Conservation (phyloP, 495 filamentous ascomycete genomes). For the Cetradonia linearis region DNA sequence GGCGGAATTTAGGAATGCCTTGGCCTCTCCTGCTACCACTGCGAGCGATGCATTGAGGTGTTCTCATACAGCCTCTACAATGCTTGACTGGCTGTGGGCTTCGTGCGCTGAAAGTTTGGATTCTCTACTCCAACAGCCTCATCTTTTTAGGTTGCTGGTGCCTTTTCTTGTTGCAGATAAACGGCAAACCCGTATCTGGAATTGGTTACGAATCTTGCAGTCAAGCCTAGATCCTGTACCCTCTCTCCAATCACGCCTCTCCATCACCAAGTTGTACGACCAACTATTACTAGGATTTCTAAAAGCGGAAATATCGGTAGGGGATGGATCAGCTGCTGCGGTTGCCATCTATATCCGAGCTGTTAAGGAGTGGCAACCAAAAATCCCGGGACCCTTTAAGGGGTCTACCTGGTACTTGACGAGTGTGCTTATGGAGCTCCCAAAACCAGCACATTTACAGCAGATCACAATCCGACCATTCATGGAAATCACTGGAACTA, state of each 20-base stretch:
- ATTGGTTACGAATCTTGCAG: constrained; percentile 30
- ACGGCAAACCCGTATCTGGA: constrained; percentile 34
- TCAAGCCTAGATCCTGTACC: background rate
- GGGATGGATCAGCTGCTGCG: constrained; percentile 14
- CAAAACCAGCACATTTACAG: background rate
- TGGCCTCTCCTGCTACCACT: constrained; percentile 23
- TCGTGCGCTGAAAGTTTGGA: constrained; percentile 35
- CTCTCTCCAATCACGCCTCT: background rate
- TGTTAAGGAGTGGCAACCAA: background rate
- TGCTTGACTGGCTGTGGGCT: constrained; percentile 43
- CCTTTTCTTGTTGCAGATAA: constrained; percentile 44
- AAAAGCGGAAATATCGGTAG: background rate
- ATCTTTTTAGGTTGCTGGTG: constrained; percentile 31
- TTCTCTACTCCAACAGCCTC: constrained; percentile 28
- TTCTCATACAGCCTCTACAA: constrained; percentile 34
- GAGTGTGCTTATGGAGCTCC: background rate
- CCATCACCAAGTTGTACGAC: background rate
- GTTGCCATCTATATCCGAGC: constrained; percentile 4
- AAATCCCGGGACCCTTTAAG: rapidly evolving
- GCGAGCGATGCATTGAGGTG: constrained; percentile 28
- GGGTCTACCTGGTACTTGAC: background rate
- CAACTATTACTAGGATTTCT: background rate
- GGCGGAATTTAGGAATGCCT: constrained; percentile 27
- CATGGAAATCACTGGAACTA: background rate
- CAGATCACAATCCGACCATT: background rate